These are phyloP conservation scores for Lonicera japonica DNA, from an alignment of 129 eudicot genomes.

Conservation along the genomic window DNA sequence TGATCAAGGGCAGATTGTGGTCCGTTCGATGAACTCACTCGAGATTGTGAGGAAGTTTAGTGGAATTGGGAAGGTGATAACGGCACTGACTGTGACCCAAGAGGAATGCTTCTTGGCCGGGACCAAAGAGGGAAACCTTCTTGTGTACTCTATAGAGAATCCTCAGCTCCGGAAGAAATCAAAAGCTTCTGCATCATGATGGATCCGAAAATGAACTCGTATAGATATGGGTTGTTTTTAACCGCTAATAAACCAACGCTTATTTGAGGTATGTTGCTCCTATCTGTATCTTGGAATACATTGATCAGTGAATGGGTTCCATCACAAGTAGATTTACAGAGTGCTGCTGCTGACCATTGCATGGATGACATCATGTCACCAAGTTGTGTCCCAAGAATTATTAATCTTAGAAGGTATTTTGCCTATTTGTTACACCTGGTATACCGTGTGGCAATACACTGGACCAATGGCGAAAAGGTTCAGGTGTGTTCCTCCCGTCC, in stretches of 20 bases:
- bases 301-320: background rate
- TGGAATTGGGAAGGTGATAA: slow-evolving; percentile 75
- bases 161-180: slow-evolving; percentile 70
- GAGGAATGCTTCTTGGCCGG: slow-evolving; percentile 98
- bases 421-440: too few species aligned
- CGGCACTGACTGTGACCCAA: slow-evolving; percentile 72
- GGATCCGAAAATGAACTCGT: too few species aligned
- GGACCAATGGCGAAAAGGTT: too few species aligned
- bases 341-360: too few species aligned
- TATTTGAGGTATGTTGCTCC: slow-evolving; percentile 24
- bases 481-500: too few species aligned
- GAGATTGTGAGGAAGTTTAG: slow-evolving; percentile 62
- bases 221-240: background rate
- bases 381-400: background rate
- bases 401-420: too few species aligned
- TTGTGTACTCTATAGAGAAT: slow-evolving; percentile 88
- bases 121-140: slow-evolving; percentile 87
- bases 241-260: background rate
- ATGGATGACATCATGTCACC: too few species aligned
- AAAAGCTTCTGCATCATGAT: slow-evolving; percentile 39
- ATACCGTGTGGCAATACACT: background rate
- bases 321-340: background rate
- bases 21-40: slow-evolving; percentile 85
- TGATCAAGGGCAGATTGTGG: slow-evolving; percentile 87
- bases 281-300: background rate